A percentile compares a stretch with the other conserved stretches of the same genome.
Conservation (phyloP, 768 basidiomycete genomes). For the Termitomyces heimii region DNA sequence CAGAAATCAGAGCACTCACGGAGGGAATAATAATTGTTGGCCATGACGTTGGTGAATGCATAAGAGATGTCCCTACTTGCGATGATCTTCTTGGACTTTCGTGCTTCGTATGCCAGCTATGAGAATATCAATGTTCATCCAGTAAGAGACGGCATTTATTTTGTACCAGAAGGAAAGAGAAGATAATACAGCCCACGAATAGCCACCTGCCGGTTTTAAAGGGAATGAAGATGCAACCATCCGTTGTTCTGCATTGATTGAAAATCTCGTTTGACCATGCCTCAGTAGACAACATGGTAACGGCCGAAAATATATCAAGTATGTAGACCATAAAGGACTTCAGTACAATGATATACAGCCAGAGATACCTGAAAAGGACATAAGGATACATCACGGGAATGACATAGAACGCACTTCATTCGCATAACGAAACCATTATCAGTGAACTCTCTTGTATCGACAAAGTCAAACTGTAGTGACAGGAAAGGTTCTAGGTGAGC, state of each 20-base stretch:
- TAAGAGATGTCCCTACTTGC: conserved; percentile 95
- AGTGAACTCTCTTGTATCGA: conserved; percentile 90
- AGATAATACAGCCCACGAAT: conserved; percentile 97
- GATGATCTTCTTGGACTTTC: conserved; percentile 92
- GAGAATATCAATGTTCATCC: conserved; percentile 1
- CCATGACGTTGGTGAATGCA: conserved; percentile 97
- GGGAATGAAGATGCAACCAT: conserved; percentile 79
- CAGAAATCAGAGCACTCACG: conserved; percentile 44
- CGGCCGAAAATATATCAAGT: conserved; percentile 95
- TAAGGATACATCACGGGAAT: background rate
- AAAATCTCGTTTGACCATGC: conserved; percentile 93
- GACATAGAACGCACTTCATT: conserved; percentile 53
- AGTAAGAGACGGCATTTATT: background rate
- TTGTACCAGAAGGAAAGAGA: conserved; percentile 91
- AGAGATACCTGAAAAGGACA: conserved; percentile 66
- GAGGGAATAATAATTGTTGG: conserved; percentile 93
- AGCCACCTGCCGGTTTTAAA: conserved; percentile 93
- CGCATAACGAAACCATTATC: conserved; percentile 85
- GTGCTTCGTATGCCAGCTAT: conserved; percentile 86
- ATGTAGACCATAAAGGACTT: conserved; percentile 96
- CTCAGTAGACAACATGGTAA: conserved; percentile 90
- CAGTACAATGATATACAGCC: conserved; percentile 89
- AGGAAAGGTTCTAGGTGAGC: conserved; percentile 2
- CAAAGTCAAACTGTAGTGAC: conserved; percentile 81
- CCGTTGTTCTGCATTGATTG: conserved; percentile 54